Evolutionary conservation across 345 rosid species (phyloP), one percentile per base, ranked within the genome.

Genomic region (Syzygium aqueum): DNA sequence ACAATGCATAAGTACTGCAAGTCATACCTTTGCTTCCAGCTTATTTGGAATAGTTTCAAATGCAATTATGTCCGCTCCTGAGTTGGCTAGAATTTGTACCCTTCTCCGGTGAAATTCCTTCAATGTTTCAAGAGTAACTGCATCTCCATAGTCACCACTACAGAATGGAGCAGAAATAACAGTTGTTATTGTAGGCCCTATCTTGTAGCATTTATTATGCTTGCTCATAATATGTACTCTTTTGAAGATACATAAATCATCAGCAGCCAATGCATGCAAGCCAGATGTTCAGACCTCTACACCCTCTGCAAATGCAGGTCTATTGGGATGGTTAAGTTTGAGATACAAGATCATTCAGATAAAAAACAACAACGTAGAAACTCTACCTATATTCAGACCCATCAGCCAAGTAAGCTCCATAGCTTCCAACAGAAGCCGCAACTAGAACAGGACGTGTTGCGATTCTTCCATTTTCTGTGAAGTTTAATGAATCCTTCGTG

Each of bases 401-500:
- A 91, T 96, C 98, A 40, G 98, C 96, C 89, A 97, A 93, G 93
- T 93, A 95, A 90, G 98, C 99, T 21, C 98, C 99, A 87, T 97
- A 97, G 92, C 98, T 97, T 86, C 99, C 98, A 21, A 97, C 93
- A n/a, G 98, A 97, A 85, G 97, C 98, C 63, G 98, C 98, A 13
- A 97, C 93, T 11, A 97, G 89, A 91, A 96, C 85, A 0, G 99
- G 98, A 54, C 91, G 93, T 46, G 85, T 88, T 15, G 92, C 63
- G 49, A 56, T 27, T 11, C 84, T 87, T 86, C 87, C 92, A 84
- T 53, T 86, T 80, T 91, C 92, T 2, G 86, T 28, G 53, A 88
- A 92, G 90, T 95, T 95, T 92, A 91, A 90, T 37, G 95, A 94
- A 85, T 89, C 93, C 85, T 95, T 92, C 52, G 88, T 90, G 85